Conservation (phyloP, 2,329 filamentous ascomycete species). For the Stemphylium vesicarium region DNA sequence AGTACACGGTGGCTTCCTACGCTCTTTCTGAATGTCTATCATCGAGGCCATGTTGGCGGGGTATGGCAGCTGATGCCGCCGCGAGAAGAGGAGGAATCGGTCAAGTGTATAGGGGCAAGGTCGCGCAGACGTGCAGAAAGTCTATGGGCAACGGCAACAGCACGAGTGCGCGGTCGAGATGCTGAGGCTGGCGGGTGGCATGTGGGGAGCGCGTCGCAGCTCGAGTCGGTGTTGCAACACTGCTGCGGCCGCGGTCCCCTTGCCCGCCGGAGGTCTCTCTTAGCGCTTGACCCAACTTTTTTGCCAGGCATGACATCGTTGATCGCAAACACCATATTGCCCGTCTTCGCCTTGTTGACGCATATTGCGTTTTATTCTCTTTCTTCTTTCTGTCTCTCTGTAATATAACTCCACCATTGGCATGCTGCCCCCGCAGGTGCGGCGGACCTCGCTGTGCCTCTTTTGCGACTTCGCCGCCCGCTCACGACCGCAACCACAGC, state of each 20-base stretch:
- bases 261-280: conserved; percentile 19
- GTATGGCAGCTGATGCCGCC: conserved; percentile 27
- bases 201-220: conserved; percentile 29
- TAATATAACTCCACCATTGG: conserved; percentile 7
- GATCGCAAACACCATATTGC: neutral
- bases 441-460: conserved; percentile 47
- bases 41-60: conserved; percentile 77
- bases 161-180: neutral
- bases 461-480: conserved; percentile 49
- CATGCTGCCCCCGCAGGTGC: conserved; percentile 38
- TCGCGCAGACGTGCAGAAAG: neutral
- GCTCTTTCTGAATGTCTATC: conserved; percentile 81
- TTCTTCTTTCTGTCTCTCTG: neutral
- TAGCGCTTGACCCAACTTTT: conserved; percentile 30
- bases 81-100: neutral
- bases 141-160: neutral
- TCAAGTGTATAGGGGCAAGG: neutral
- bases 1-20: conserved; percentile 51
- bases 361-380: neutral
- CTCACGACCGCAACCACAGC: conserved; percentile 24
- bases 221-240: conserved; percentile 22
- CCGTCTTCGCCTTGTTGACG: neutral
- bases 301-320: conserved; percentile 28
- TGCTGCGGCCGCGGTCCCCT: neutral
- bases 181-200: conserved; percentile 12